Conservation (phyloP, 164 flowering plant species). For the Santalum album region DNA sequence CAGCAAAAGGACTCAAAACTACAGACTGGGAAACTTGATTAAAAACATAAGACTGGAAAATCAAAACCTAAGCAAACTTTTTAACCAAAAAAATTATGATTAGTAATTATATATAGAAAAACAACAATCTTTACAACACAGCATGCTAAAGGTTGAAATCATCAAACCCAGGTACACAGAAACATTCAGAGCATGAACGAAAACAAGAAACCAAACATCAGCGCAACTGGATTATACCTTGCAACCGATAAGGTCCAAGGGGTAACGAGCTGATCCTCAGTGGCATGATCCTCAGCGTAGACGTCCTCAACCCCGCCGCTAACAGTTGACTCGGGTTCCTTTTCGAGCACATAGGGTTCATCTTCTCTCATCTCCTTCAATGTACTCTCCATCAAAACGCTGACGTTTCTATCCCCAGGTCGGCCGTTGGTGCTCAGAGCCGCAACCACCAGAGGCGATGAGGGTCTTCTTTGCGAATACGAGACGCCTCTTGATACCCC, state of each 20-base stretch:
- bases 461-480: not conserved
- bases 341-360: not conserved
- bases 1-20: no score
- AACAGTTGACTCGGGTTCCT: not conserved
- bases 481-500: not conserved
- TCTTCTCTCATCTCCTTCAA: not conserved
- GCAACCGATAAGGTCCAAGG: constrained; percentile 39
- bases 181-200: not conserved
- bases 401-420: not conserved
- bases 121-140: no score
- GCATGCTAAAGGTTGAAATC: no score
- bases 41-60: no score
- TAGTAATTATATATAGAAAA: no score
- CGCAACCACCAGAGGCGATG: not conserved
- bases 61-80: no score
- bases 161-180: not conserved
- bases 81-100: no score
- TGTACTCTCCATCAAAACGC: not conserved
- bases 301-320: constrained; percentile 15
- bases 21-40: no score
- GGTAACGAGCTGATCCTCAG: constrained; percentile 30
- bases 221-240: constrained; percentile 22
- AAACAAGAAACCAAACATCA: not conserved
- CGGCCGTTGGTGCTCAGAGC: not conserved
- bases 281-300: constrained; percentile 30